phyloP scores from a whole-genome alignment of 2,329 filamentous ascomycete species.

The Penicillium capsulatum region DNA sequence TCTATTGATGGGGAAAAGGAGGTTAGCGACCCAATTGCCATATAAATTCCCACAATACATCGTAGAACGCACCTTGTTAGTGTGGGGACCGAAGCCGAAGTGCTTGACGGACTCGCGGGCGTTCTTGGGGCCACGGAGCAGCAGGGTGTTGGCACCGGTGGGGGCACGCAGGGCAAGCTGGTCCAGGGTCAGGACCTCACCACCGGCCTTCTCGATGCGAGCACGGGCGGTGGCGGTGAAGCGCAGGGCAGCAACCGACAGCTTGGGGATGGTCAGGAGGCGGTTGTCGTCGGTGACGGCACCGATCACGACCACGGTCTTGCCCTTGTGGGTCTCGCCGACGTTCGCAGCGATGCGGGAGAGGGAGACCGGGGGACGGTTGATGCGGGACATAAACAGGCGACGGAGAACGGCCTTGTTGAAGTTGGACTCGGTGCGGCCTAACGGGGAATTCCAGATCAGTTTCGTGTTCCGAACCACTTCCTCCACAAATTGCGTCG shows the following conservation, averaged over 20 bases:
- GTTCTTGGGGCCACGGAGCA: slow-evolving; percentile 98
- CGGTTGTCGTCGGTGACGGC: slow-evolving; percentile 98
- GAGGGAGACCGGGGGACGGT: slow-evolving; percentile 90
- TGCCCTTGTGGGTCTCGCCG: slow-evolving; percentile 55
- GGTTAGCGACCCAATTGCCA: neutral
- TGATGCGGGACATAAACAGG: slow-evolving; percentile 98
- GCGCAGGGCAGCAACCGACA: slow-evolving; percentile 87
- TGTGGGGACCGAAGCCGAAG: slow-evolving; percentile 97
- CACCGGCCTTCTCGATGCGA: slow-evolving; percentile 87
- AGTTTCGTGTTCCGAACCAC: slow-evolving; percentile 14
- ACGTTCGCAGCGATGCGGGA: slow-evolving; percentile 74
- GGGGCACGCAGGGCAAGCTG: slow-evolving; percentile 94
- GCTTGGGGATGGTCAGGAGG: slow-evolving; percentile 82
- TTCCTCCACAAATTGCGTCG: slow-evolving; percentile 8
- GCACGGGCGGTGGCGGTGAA: slow-evolving; percentile 96
- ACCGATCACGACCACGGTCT: slow-evolving; percentile 91
- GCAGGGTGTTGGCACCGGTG: slow-evolving; percentile 93
- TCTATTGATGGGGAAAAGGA: slow-evolving; percentile 52
- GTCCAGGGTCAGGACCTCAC: slow-evolving; percentile 92
- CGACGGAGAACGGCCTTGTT: slow-evolving; percentile 98
- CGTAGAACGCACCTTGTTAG: slow-evolving; percentile 71
- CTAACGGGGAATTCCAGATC: slow-evolving; percentile 43
- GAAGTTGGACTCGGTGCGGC: slow-evolving; percentile 94
- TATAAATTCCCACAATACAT: neutral
- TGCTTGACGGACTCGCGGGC: slow-evolving; percentile 96